These are phyloP conservation scores for Tardiomyces blankii DNA, from an alignment of 1,139 yeast genomes.

Conservation along the genomic window DNA sequence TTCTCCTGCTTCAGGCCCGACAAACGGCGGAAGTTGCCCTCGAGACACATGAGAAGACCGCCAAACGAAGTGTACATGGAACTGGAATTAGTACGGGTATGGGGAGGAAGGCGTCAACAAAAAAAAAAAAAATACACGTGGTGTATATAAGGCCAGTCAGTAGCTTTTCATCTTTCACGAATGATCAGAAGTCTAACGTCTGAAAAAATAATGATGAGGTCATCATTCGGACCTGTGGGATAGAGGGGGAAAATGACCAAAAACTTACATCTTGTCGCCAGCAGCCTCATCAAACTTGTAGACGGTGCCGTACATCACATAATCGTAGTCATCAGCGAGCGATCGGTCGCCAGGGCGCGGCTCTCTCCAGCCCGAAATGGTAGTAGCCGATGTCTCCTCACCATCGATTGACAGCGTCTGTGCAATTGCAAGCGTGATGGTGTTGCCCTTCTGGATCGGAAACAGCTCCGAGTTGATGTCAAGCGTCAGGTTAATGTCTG, in stretches of 20 bases:
- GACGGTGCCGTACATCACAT: slow-evolving; percentile 97
- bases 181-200: neutral
- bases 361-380: slow-evolving; percentile 66
- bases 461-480: slow-evolving; percentile 90
- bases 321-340: slow-evolving; percentile 93
- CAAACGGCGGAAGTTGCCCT: slow-evolving; percentile 88
- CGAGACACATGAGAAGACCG: slow-evolving; percentile 85
- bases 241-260: slow-evolving; percentile 11
- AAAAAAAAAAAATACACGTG: too few relatives aligned
- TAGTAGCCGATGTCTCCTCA: slow-evolving; percentile 42
- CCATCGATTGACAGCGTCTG: slow-evolving; percentile 56
- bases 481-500: slow-evolving; percentile 73
- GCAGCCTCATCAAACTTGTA: slow-evolving; percentile 89
- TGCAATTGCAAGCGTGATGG: slow-evolving; percentile 82
- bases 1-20: slow-evolving; percentile 89
- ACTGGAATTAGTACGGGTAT: neutral
- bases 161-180: neutral
- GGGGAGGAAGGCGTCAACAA: too few relatives aligned
- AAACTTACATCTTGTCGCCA: slow-evolving; percentile 36
- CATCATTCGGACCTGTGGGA: neutral
- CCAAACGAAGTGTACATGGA: slow-evolving; percentile 94
- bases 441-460: slow-evolving; percentile 70
- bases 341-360: slow-evolving; percentile 76
- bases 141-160: too few relatives aligned
- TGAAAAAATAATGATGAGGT: neutral